Evolutionary conservation across 768 basidiomycete genomes (phyloP), one percentile per base, ranked within the genome.

Genomic region (Mycena venus): DNA sequence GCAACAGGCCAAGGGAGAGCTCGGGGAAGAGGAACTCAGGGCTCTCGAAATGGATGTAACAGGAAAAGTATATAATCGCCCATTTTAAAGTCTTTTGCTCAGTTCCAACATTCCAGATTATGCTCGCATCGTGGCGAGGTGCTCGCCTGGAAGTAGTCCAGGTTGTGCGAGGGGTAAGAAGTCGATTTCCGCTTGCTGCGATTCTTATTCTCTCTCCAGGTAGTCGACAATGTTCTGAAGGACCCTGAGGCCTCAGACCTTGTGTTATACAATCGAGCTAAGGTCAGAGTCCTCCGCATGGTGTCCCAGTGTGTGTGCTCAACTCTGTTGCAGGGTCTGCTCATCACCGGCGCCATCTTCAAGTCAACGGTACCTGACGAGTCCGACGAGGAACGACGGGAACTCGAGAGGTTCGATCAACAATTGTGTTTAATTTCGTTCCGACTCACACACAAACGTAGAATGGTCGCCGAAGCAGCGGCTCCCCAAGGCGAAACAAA

Each of bases 41-140:
- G 94, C 94, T 3, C 82, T 99, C 61, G 98, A 98, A 83, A 92
- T 94, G 87, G 97, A 99, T 79, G 90, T 99, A 73, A 97, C 96
- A 1, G 96, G 96, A 59, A 98, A 96, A 87, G 93, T 95, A 73
- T 17, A 64, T 49, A 36, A 27, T 51, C 31, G 14, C 15, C 27
- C 25, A n/a, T 38, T 55, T 62, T 49, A 53, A 34, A 40, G 27
- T 34, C 2, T 21, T 17, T 23, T 23, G 42, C 40, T 64, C 44
- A 61, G 68, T 49, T 47, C 55, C 10, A 34, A 25, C 51, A 34
- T 56, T 42, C 14, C 73, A 95, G 93, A 96, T 98, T 80, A 90
- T 99, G 85, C 91, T 99, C 32, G 98, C 97, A 8, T 98, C 98
- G 29, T 99, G 98, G 98, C 92, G 97, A 70, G 98, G 98, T 17